phyloP scores from a whole-genome alignment of 73 alveolate genomes.

The Diophrys sp. region DNA sequence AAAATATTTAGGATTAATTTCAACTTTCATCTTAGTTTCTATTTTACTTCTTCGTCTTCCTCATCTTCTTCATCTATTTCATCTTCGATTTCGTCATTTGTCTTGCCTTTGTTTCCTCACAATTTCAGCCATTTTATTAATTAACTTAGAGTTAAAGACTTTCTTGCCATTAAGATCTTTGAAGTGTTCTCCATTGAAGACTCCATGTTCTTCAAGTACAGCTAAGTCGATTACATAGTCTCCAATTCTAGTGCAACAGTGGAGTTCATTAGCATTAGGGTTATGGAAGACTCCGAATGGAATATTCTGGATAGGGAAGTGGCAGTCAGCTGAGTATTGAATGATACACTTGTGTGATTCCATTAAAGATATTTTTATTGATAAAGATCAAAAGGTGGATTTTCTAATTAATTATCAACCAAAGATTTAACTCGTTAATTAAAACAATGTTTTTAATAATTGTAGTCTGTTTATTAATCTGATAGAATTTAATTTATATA shows the following conservation, averaged over 20 bases:
- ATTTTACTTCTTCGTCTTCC: too few relatives aligned
- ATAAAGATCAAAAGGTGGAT: neutral
- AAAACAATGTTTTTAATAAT: conserved; percentile 7
- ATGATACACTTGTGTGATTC: conserved; percentile 31
- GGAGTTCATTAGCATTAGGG: conserved; percentile 24
- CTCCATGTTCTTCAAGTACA: conserved; percentile 54
- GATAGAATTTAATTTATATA: too few relatives aligned
- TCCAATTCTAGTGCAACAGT: conserved; percentile 63
- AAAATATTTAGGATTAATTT: too few relatives aligned
- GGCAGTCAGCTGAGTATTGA: conserved; percentile 50
- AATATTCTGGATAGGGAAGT: conserved; percentile 76
- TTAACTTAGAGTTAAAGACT: conserved; percentile 17
- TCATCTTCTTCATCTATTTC: too few relatives aligned
- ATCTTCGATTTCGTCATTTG: too few relatives aligned
- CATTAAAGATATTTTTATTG: conserved; percentile 3
- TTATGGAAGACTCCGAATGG: conserved; percentile 67
- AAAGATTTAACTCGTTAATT: neutral
- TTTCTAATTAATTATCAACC: neutral
- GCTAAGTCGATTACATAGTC: conserved; percentile 73
- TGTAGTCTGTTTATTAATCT: too few relatives aligned
- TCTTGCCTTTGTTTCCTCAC: too few relatives aligned
- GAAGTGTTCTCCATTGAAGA: conserved; percentile 42
- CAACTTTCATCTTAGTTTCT: too few relatives aligned
- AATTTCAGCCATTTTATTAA: too few relatives aligned
- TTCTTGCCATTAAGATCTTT: conserved; percentile 11